Evolutionary conservation across 2,329 filamentous ascomycete genomes (phyloP).

Genomic region (Plectosphaerella plurivora): DNA sequence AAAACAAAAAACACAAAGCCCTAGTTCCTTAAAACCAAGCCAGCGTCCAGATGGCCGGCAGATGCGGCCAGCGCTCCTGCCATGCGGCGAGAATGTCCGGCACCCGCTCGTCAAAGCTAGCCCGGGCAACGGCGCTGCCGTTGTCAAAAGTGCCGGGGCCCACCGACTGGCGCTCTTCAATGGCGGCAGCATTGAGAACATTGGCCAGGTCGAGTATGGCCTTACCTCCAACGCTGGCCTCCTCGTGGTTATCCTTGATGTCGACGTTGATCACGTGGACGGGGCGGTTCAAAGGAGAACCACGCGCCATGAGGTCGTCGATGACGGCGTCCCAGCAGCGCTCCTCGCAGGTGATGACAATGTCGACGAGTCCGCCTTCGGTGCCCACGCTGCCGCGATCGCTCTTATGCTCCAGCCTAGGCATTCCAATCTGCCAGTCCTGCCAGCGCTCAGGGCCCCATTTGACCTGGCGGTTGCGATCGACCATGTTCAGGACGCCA

Average conservation of each 20-base stretch:
- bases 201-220: conserved; percentile 91
- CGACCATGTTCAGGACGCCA: conserved; percentile 92
- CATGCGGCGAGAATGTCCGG: conserved; percentile 87
- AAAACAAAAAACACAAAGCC: neutral
- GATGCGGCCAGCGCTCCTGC: conserved; percentile 91
- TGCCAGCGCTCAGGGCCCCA: conserved; percentile 97
- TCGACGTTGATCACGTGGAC: conserved; percentile 99
- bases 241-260: conserved; percentile 97
- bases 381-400: conserved; percentile 77
- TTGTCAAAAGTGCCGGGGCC: conserved; percentile 65
- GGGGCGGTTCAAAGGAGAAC: conserved; percentile 80
- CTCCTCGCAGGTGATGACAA: conserved; percentile 97
- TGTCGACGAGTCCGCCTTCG: conserved; percentile 84
- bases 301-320: conserved; percentile 84
- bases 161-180: conserved; percentile 66
- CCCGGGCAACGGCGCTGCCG: conserved; percentile 61
- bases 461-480: conserved; percentile 86
- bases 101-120: conserved; percentile 86
- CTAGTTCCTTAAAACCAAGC: conserved; percentile 71
- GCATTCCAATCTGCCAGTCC: conserved; percentile 88
- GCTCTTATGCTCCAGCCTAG: conserved; percentile 68
- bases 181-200: conserved; percentile 74
- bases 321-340: conserved; percentile 97
- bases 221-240: conserved; percentile 83
- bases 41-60: conserved; percentile 90